Percentiles rank a stretch among this genome's conserved stretches.
phyloP scores from a whole-genome alignment of 2,329 filamentous ascomycete species.

The Fusarium drepaniforme region DNA sequence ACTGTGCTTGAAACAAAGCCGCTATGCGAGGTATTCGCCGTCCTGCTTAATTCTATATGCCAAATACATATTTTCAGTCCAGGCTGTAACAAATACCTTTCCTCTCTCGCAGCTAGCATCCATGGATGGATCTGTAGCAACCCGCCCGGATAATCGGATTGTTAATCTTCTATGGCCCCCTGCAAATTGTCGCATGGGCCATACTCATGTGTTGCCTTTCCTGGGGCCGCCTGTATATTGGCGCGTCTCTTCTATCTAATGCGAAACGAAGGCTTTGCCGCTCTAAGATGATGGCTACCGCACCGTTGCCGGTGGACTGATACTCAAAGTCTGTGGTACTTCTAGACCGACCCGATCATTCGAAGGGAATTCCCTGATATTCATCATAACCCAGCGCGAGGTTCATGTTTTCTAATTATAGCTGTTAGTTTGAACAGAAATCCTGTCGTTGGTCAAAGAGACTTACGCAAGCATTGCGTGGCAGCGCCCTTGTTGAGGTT shows the following conservation, averaged over 20 bases:
- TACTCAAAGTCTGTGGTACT: background rate
- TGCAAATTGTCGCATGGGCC: background rate
- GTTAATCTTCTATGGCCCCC: background rate
- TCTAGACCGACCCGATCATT: background rate
- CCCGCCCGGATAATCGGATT: background rate
- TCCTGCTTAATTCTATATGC: background rate
- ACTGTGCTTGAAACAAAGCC: background rate
- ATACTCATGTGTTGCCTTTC: background rate
- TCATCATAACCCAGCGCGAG: conserved; percentile 89
- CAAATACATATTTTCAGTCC: background rate
- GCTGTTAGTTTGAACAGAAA: conserved; percentile 66
- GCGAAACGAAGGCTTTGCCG: background rate
- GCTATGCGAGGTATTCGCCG: background rate
- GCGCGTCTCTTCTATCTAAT: background rate
- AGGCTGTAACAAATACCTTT: background rate
- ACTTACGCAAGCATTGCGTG: background rate
- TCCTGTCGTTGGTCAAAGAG: no score
- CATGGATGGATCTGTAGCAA: background rate
- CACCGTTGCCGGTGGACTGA: background rate
- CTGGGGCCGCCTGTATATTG: background rate
- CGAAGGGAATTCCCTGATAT: conserved; percentile 83
- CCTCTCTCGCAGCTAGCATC: background rate
- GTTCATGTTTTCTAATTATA: conserved; percentile 87
- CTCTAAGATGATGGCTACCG: background rate
- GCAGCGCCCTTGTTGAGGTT: conserved; percentile 6